These are phyloP conservation scores for Strobilomyces dryophilus DNA, from an alignment of 768 basidiomycete genomes.

Conservation along the genomic window DNA sequence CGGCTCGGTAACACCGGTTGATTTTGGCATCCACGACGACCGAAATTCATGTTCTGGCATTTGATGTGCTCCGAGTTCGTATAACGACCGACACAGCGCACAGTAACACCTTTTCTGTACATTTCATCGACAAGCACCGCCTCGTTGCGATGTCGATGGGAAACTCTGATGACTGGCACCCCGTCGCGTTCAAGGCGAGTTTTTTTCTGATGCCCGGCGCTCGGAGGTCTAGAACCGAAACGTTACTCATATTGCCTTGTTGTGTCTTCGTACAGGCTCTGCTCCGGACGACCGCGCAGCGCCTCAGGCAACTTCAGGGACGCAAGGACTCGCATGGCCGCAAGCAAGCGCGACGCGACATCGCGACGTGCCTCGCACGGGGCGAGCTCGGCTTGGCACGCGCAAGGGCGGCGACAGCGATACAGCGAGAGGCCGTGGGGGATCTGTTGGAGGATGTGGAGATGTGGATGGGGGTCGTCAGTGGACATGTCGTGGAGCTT, in stretches of 20 bases:
- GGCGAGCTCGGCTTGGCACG: constrained; percentile 61
- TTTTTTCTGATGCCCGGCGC: too few relatives aligned
- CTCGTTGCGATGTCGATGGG: constrained; percentile 13
- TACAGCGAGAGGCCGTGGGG: constrained; percentile 56
- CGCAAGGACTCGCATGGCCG: constrained; percentile 64
- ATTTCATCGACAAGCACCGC: neutral
- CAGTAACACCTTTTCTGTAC: neutral
- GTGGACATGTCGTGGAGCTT: constrained; percentile 56
- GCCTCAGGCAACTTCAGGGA: constrained; percentile 65
- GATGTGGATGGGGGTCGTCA: constrained; percentile 59
- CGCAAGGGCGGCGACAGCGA: constrained; percentile 65
- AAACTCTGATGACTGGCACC: constrained; percentile 22
- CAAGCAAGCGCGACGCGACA: constrained; percentile 60
- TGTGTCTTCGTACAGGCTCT: constrained; percentile 41
- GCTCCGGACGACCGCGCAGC: constrained; percentile 58
- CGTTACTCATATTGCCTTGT: too few relatives aligned
- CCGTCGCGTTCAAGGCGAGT: constrained; percentile 30
- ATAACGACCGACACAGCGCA: constrained; percentile 1
- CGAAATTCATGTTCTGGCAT: neutral
- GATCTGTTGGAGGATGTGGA: constrained; percentile 64
- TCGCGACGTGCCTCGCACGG: constrained; percentile 61
- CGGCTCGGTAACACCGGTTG: neutral
- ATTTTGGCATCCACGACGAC: neutral
- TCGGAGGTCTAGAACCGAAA: too few relatives aligned
- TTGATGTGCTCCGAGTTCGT: neutral